Conservation (phyloP, 805 yeast species). For the Cyberlindnera suaveolens region DNA sequence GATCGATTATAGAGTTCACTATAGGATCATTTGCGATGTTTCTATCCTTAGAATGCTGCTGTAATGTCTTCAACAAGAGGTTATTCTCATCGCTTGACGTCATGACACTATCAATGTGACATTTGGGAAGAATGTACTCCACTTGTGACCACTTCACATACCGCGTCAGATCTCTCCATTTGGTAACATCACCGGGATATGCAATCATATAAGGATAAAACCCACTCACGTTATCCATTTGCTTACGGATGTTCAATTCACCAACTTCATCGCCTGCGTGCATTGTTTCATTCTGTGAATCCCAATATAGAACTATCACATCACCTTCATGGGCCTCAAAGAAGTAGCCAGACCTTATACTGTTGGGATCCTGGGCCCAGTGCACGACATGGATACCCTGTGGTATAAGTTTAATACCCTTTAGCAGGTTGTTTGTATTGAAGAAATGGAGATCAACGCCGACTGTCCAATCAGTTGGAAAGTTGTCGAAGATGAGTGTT, state of each 20-base stretch:
- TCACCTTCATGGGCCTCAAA: conserved; percentile 29
- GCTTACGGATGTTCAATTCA: conserved; percentile 25
- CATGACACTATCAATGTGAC: conserved; percentile 34
- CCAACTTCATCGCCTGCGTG: conserved; percentile 24
- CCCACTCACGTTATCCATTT: conserved; percentile 24
- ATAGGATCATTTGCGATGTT: conserved; percentile 26
- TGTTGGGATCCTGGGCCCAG: conserved; percentile 33
- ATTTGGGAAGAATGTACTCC: conserved; percentile 23
- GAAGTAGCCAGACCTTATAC: conserved; percentile 36
- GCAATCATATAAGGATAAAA: conserved; percentile 34
- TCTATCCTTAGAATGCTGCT: conserved; percentile 23
- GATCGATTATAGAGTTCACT: conserved; percentile 27
- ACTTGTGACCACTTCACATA: conserved; percentile 24
- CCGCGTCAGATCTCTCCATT: conserved; percentile 24
- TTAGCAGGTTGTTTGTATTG: conserved; percentile 31
- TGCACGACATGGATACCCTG: conserved; percentile 52
- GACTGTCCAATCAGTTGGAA: conserved; percentile 30
- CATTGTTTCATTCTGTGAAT: conserved; percentile 27
- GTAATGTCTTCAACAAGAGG: conserved; percentile 32
- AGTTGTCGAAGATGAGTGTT: conserved; percentile 24
- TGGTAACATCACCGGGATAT: conserved; percentile 28
- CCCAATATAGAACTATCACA: conserved; percentile 33
- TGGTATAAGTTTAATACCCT: conserved; percentile 47
- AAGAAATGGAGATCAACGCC: conserved; percentile 50
- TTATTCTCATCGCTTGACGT: conserved; percentile 47